Base-by-base conservation (phyloP, 2,329 filamentous ascomycete genomes). In the Nakataea oryzae region DNA sequence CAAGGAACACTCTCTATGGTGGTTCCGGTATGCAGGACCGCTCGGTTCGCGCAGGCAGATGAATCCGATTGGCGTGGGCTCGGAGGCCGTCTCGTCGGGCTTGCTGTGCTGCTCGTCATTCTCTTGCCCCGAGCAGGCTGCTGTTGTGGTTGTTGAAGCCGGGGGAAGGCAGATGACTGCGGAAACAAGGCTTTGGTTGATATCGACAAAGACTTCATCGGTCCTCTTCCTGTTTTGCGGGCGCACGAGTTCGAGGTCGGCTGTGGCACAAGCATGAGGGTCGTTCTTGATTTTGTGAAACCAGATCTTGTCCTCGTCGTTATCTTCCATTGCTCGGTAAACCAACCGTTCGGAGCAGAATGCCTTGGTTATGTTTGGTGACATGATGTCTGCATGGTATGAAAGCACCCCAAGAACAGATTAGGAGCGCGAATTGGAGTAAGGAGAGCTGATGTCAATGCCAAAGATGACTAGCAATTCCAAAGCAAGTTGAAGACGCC, bases 1-100 rank as follows among this genome's bases (percentile, higher is more conserved):
- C 7, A 65, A 27, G 4, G 67, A 67, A 41, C 76, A 66, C 3
- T 69, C 73, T 7, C 65, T 47, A 34, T 58, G 63, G 34, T 58
- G 61, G 21, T 14, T 24, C 29, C 30, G 29, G 27, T 41, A 30
- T 7, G 24, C 57, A 3, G 29, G 21, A 4, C 29, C 26, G 57
- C 24, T 14, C 29, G n/a, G 4, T 17, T 41, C 29, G 57, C 29
- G 21, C 14, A 59, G 26, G 17, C 29, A 28, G 30, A 59, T 13
- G 11, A 34, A 21, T 3, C 57, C 57, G 57, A 59, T 59, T 3
- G 57, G 57, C 17, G 12, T 41, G 56, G 56, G 29, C 21, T 34
- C 29, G 57, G 57, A 17, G 13, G 34, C 13, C 34, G 34, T 4
- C 13, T 13, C 32, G 57, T 55, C 11, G 50, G n/a, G n/a, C n/a